These are phyloP conservation scores for Spatholobus suberectus DNA, from an alignment of 306 rosid species.

Conservation along the genomic window DNA sequence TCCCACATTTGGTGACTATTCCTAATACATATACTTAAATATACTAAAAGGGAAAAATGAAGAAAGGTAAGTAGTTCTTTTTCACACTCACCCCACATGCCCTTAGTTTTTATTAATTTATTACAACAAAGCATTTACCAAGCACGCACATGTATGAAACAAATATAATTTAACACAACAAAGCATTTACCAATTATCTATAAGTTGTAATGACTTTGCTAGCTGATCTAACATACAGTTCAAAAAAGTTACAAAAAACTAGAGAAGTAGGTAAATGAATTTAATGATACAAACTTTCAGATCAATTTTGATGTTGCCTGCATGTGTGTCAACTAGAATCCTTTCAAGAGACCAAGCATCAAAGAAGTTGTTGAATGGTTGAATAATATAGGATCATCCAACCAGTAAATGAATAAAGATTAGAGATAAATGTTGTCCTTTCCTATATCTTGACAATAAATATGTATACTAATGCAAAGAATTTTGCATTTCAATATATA, in stretches of 20 bases:
- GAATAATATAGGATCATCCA: conserved; percentile 60
- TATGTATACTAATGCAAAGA: conserved; percentile 5
- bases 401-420: conserved; percentile 53
- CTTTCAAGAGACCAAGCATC: conserved; percentile 77
- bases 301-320: conserved; percentile 83
- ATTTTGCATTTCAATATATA: background rate
- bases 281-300: too few relatives aligned
- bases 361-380: conserved; percentile 78
- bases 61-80: background rate
- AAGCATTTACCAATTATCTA: too few relatives aligned
- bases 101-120: background rate
- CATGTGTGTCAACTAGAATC: conserved; percentile 73
- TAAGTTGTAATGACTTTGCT: too few relatives aligned
- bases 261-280: too few relatives aligned
- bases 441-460: background rate
- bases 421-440: conserved; percentile 37
- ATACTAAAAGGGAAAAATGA: background rate
- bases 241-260: too few relatives aligned
- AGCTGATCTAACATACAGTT: too few relatives aligned
- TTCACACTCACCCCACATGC: background rate
- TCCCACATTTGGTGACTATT: background rate
- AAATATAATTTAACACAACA: too few relatives aligned
- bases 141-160: background rate
- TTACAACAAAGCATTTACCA: background rate
- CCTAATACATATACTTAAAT: background rate